Evolutionary conservation across 2,329 filamentous ascomycete species (phyloP).

Genomic region (Phaeophleospora eucalypticola): DNA sequence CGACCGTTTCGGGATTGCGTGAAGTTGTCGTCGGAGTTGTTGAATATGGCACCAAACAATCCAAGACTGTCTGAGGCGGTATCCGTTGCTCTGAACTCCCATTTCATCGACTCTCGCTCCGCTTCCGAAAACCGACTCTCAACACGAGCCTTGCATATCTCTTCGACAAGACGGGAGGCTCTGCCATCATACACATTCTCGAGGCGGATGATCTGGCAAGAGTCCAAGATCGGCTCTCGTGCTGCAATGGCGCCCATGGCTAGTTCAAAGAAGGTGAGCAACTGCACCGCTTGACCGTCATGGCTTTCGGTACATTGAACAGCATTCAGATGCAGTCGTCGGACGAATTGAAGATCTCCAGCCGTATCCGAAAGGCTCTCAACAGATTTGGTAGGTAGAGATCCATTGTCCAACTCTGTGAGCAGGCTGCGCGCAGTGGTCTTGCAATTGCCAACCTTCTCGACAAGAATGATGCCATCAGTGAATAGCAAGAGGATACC

Average conservation of each 20-base stretch:
- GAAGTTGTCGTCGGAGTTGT: conserved; percentile 61
- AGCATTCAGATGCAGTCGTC: conserved; percentile 24
- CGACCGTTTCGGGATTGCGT: conserved; percentile 63
- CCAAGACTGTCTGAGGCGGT: conserved; percentile 55
- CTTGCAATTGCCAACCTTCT: conserved; percentile 49
- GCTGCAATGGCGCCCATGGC: conserved; percentile 18
- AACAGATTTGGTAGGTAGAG: conserved; percentile 46
- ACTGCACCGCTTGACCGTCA: conserved; percentile 25
- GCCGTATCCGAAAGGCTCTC: conserved; percentile 43
- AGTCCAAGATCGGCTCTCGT: conserved; percentile 23
- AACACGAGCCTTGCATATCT: conserved; percentile 78
- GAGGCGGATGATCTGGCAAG: conserved; percentile 55
- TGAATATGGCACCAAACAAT: conserved; percentile 64
- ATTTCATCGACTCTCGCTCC: conserved; percentile 76
- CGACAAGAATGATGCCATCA: conserved; percentile 72
- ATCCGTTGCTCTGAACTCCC: conserved; percentile 70
- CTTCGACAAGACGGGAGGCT: conserved; percentile 73
- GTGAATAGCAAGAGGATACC: conserved; percentile 81
- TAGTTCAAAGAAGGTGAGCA: conserved; percentile 27
- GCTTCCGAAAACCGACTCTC: conserved; percentile 78
- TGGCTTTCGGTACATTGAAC: conserved; percentile 28
- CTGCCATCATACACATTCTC: conserved; percentile 74
- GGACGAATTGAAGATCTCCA: conserved; percentile 67
- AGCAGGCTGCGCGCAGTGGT: conserved; percentile 71
- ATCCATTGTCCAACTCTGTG: conserved; percentile 76